These are phyloP conservation scores for Paxillus involutus DNA, from an alignment of 768 basidiomycete species.

Conservation along the genomic window DNA sequence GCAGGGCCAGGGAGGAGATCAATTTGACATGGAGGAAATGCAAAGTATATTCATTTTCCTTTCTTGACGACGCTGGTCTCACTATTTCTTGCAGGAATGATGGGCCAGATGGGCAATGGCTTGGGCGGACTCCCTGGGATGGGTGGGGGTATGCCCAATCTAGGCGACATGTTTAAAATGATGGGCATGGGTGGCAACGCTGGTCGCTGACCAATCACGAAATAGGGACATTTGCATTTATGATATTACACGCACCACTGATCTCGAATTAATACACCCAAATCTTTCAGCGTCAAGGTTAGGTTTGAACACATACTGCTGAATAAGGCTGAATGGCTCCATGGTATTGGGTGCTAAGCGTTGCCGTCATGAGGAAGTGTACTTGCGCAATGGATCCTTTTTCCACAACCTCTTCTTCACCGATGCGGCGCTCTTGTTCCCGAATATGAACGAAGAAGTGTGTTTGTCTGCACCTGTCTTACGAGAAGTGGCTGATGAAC, in stretches of 20 bases:
- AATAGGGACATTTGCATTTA: constrained; percentile 10
- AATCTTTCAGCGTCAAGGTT: constrained; percentile 22
- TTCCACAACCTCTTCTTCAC: constrained; percentile 59
- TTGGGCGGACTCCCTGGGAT: constrained; percentile 50
- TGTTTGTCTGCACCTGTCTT: constrained; percentile 82
- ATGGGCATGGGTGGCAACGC: constrained; percentile 73
- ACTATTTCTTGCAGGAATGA: constrained; percentile 61
- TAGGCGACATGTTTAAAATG: constrained; percentile 85
- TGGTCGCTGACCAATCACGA: constrained; percentile 25
- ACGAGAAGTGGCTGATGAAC: constrained; percentile 55
- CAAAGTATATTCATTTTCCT: constrained; percentile 55
- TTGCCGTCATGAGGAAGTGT: constrained; percentile 13
- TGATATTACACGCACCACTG: constrained; percentile 14
- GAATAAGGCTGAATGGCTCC: constrained; percentile 1
- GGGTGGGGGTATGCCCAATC: constrained; percentile 67
- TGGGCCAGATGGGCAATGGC: constrained; percentile 78
- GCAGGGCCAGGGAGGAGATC: constrained; percentile 89
- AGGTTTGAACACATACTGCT: constrained; percentile 13
- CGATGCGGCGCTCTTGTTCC: constrained; percentile 68
- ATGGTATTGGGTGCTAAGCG: constrained; percentile 5
- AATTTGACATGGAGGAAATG: constrained; percentile 93
- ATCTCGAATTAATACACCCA: constrained; percentile 16
- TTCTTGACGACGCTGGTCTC: constrained; percentile 5
- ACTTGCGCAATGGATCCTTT: constrained; percentile 35
- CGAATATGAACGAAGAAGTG: constrained; percentile 78